A percentile compares a stretch with the other conserved stretches of the same genome.
phyloP scores from a whole-genome alignment of 208 protist species.

The Lotmaria passim region DNA sequence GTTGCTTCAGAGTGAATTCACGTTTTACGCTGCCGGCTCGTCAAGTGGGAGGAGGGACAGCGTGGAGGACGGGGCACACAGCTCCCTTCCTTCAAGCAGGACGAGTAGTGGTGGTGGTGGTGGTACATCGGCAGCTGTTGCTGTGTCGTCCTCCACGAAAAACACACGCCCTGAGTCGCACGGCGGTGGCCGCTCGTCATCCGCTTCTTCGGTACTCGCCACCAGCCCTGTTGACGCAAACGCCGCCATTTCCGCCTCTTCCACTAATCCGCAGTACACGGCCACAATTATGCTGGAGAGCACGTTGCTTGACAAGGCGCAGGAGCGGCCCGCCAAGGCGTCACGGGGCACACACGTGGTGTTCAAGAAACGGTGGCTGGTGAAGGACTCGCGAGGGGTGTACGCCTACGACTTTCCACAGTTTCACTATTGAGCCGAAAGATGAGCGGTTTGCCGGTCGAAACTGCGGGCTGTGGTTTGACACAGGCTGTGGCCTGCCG shows the following conservation, averaged over 20 bases:
- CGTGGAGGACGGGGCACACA: background rate
- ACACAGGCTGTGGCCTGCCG: no score
- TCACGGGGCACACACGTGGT: conserved; percentile 1
- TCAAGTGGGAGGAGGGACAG: background rate
- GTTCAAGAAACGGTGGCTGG: conserved; percentile 32
- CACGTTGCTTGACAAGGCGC: conserved; percentile 13
- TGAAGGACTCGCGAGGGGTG: conserved; percentile 11
- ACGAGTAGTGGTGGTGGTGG: background rate
- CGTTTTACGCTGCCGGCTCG: conserved; percentile 26
- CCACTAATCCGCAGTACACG: conserved; percentile 18
- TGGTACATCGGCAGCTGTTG: background rate
- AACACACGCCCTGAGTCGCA: background rate
- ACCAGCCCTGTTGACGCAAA: no score
- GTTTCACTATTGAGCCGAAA: conserved; percentile 28
- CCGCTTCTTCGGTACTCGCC: no score
- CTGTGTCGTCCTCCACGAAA: background rate
- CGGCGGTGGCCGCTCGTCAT: background rate
- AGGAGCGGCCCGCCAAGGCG: background rate
- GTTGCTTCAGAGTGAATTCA: conserved; percentile 36
- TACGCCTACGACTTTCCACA: conserved; percentile 31
- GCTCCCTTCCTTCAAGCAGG: background rate
- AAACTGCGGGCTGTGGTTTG: background rate
- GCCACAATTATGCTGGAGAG: conserved; percentile 22
- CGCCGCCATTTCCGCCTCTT: background rate
- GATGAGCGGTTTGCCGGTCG: background rate